Percentiles rank a stretch among this genome's conserved stretches.
These are phyloP conservation scores for Solanum aculeatissimum DNA, from an alignment of 305 asterid species.

Conservation along the genomic window DNA sequence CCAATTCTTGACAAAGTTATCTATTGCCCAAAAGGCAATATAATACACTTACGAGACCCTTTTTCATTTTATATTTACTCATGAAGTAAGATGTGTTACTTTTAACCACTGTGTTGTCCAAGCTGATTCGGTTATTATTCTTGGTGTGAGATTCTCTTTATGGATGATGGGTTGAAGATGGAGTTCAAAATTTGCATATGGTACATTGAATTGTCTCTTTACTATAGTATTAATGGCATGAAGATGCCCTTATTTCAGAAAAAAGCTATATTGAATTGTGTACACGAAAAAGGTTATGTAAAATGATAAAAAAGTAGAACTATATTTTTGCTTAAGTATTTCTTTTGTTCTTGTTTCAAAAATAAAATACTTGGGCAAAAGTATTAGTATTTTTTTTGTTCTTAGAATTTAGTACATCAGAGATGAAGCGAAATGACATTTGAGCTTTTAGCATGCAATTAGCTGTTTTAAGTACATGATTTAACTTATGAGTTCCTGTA, in stretches of 20 bases:
- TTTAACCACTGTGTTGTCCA: not conserved
- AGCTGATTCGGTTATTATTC: not conserved
- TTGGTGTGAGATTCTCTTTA: not conserved
- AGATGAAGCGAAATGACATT: not conserved
- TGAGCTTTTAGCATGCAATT: not conserved
- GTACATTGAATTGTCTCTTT: not conserved
- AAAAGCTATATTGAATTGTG: not conserved
- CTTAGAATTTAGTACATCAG: not conserved
- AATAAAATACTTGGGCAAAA: not conserved
- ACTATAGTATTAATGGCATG: not conserved
- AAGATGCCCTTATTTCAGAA: not conserved
- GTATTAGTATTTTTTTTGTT: not conserved
- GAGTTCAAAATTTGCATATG: not conserved
- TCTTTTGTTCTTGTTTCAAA: not conserved
- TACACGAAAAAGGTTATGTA: not conserved
- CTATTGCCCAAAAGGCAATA: not conserved
- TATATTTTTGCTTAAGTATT: not conserved
- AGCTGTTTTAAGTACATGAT: not conserved
- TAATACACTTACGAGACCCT: not conserved
- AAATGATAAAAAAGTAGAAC: not conserved
- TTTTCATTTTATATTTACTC: not conserved
- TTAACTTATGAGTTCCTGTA: not conserved
- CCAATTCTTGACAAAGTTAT: not conserved
- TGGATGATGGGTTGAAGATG: not conserved
- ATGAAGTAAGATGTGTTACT: not conserved